These are phyloP conservation scores for Hansenula anomala DNA, from an alignment of 1,139 yeast species.

Conservation along the genomic window DNA sequence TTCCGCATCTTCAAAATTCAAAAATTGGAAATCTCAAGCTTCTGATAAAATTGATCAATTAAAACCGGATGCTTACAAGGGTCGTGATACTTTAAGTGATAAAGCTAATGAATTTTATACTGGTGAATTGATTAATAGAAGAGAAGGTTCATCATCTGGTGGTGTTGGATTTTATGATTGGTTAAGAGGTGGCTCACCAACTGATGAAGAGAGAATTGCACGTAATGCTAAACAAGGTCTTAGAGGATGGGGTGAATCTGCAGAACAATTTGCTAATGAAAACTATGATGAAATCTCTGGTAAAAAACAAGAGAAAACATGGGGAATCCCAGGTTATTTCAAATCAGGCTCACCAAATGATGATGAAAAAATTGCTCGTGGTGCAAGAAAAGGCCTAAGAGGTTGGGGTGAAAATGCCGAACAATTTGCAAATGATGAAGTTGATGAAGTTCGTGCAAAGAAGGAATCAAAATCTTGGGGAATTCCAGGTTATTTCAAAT, in stretches of 20 bases:
- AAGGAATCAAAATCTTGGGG: constrained; percentile 12
- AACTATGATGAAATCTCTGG: constrained; percentile 28
- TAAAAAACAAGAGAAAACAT: constrained; percentile 10
- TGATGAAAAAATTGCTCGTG: constrained; percentile 22
- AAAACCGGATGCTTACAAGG: neutral
- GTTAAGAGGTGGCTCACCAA: constrained; percentile 21
- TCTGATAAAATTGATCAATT: neutral
- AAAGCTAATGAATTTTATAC: constrained; percentile 9
- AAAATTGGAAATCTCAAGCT: too few species aligned
- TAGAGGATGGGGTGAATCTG: constrained; percentile 42
- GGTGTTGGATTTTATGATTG: constrained; percentile 19
- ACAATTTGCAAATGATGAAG: constrained; percentile 34
- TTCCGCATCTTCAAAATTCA: constrained; percentile 17
- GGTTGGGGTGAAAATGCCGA: constrained; percentile 44
- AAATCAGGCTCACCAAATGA: constrained; percentile 2
- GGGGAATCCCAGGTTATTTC: too few species aligned
- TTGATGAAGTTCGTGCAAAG: constrained; percentile 24
- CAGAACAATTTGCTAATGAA: constrained; percentile 35
- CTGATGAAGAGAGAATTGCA: constrained; percentile 20
- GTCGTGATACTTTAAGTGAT: constrained; percentile 1
- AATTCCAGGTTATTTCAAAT: neutral
- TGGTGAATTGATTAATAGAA: constrained; percentile 1
- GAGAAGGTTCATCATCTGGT: neutral
- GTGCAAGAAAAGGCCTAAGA: constrained; percentile 29
- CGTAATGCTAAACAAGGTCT: constrained; percentile 28